Base-by-base conservation (phyloP, 2,329 filamentous ascomycete species). In the Neodidymelliopsis sp. region DNA sequence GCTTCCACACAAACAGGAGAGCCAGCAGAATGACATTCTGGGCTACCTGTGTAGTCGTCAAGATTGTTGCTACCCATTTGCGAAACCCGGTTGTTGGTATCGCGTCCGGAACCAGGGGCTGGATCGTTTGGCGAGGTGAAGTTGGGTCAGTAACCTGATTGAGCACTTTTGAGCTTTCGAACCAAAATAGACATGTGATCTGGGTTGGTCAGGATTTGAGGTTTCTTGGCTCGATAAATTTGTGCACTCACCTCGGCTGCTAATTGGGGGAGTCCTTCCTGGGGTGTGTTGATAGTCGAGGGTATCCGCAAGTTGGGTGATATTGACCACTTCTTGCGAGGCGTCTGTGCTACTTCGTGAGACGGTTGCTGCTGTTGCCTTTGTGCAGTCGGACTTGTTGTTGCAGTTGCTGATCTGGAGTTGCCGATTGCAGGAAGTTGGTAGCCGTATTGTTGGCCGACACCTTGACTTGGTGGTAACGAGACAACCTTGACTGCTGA, bases 151-250 rank as follows among this genome's bases (percentile, higher is more conserved):
- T 88, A 27, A 92, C 90, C 48, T 84, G 81, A 60, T 88, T 84
- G 12, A 97, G 77, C 16, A 88, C 88, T n/a, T 88, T 82, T 31
- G 89, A 88, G 12, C 88, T 89, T 74, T 97, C 92, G 70, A 97
- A 97, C 93, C 94, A 97, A 76, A 97, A 97, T 11, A 99, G 81
- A 68, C 93, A 97, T 10, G 93, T 96, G 74, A 97, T 90, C 90
- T 96, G 30, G 12, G 28, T 38, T 16, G 20, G 50, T 63, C 37
- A 62, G 40, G 18, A 24, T 56, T 44, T 57, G 38, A 4, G 6
- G 11, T 38, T 18, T 12, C 20, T n/a, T 11, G 5, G 10, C 4
- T 22, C n/a, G n/a, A n/a, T 16, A 13, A 20, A 4, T 25, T 11
- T 2, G 2, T 23, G 10, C 12, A 43, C 65, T 63, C 48, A 74